Conservation (phyloP, 306 rosid genomes). For the Psophocarpus tetragonolobus region DNA sequence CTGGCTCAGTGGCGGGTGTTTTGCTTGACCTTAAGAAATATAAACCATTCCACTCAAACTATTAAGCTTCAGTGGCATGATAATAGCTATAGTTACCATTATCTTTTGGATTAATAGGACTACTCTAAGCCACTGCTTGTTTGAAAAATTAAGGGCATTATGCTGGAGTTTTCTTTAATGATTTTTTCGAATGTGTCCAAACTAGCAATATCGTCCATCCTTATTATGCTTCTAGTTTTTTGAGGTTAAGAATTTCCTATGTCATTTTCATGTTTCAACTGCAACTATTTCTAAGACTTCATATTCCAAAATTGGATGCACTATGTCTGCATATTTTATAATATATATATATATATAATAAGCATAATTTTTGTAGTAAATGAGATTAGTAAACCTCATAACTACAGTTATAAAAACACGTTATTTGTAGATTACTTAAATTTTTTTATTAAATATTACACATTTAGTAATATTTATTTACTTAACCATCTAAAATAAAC, state of each 20-base stretch:
- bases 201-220: not conserved
- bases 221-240: not conserved
- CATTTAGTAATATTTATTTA: too few relatives aligned
- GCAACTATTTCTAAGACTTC: not conserved
- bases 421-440: too few relatives aligned
- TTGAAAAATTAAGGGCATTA: not conserved
- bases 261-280: not conserved
- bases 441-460: too few relatives aligned
- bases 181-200: conserved; percentile 4
- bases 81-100: conserved; percentile 7
- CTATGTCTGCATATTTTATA: too few relatives aligned
- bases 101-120: not conserved
- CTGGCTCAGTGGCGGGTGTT: conserved; percentile 78
- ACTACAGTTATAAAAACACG: not conserved
- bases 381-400: too few relatives aligned
- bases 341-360: too few relatives aligned
- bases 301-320: not conserved
- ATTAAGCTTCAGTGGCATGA: conserved; percentile 25
- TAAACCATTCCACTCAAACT: conserved; percentile 55
- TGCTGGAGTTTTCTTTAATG: not conserved
- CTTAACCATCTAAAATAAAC: too few relatives aligned
- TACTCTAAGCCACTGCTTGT: conserved; percentile 12
- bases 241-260: not conserved
- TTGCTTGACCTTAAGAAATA: conserved; percentile 55
- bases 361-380: too few relatives aligned